Conservation (phyloP, 345 rosid genomes). For the Linum usitatissimum region DNA sequence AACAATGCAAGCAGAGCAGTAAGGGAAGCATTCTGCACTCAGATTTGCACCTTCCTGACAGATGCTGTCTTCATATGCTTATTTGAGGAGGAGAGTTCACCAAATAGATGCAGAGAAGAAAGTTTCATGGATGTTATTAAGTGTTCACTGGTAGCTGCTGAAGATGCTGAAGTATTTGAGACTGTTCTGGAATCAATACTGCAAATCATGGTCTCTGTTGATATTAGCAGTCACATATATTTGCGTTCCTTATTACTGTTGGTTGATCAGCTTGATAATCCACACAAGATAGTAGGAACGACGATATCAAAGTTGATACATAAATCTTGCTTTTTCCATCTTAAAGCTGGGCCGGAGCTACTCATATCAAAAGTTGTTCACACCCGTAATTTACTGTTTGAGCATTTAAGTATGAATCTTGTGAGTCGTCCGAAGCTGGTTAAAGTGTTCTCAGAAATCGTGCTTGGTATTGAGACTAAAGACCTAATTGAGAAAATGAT, state of each 20-base stretch:
- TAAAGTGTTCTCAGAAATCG: conserved; percentile 89
- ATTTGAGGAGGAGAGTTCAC: conserved; percentile 36
- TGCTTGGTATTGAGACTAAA: conserved; percentile 57
- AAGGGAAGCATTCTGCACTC: conserved; percentile 81
- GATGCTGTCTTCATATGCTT: conserved; percentile 36
- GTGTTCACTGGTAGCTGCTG: conserved; percentile 42
- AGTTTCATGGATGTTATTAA: conserved; percentile 48
- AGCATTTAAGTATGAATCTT: conserved; percentile 52
- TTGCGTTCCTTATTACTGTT: conserved; percentile 51
- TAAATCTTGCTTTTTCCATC: conserved; percentile 43
- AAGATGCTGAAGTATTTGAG: conserved; percentile 55
- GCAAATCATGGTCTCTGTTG: conserved; percentile 65
- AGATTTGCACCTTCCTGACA: conserved; percentile 53
- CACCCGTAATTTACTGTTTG: conserved; percentile 53
- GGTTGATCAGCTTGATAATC: conserved; percentile 84
- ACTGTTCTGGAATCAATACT: conserved; percentile 69
- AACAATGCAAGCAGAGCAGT: conserved; percentile 52
- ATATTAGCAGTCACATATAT: conserved; percentile 55
- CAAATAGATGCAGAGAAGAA: conserved; percentile 30
- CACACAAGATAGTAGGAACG: conserved; percentile 51
- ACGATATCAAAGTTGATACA: conserved; percentile 55
- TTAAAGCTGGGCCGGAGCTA: conserved; percentile 60
- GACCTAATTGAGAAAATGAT: conserved; percentile 67
- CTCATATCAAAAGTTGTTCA: conserved; percentile 49
- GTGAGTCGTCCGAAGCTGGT: conserved; percentile 51